Percentiles rank a stretch among this genome's conserved stretches.
Conservation (phyloP, 148 eudicot species). For the Amaranthus palmeri region DNA sequence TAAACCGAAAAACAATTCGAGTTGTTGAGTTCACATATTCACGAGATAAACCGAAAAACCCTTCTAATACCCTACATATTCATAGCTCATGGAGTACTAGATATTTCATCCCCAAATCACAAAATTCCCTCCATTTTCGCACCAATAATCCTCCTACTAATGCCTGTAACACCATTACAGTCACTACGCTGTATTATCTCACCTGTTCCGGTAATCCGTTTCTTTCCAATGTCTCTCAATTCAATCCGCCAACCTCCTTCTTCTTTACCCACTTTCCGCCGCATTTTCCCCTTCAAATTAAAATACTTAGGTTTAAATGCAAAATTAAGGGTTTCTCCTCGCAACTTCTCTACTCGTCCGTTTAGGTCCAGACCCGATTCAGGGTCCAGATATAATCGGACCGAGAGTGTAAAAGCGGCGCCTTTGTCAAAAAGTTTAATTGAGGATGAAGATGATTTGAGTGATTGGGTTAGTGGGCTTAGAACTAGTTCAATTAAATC, state of each 20-base stretch:
- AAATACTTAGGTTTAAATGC: conserved; percentile 26
- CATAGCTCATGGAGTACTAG: too few relatives aligned
- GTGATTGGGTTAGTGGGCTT: conserved; percentile 76
- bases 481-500: conserved; percentile 45
- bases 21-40: too few relatives aligned
- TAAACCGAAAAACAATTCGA: too few relatives aligned
- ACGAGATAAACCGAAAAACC: too few relatives aligned
- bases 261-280: conserved; percentile 34
- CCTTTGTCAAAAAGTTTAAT: conserved; percentile 53
- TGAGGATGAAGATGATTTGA: conserved; percentile 82
- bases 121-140: too few relatives aligned
- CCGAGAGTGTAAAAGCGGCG: not conserved
- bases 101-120: too few relatives aligned
- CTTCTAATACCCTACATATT: too few relatives aligned
- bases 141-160: not conserved
- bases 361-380: conserved; percentile 23
- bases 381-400: conserved; percentile 7
- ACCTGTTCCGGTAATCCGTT: conserved; percentile 31
- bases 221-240: conserved; percentile 37
- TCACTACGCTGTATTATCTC: conserved; percentile 38
- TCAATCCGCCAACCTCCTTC: conserved; percentile 22
- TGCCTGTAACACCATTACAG: conserved; percentile 44
- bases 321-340: conserved; percentile 29
- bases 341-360: conserved; percentile 38
- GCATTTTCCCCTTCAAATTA: conserved; percentile 60